A percentile compares a stretch with the other conserved stretches of the same genome.
Evolutionary conservation across 768 basidiomycete genomes (phyloP).

Genomic region (Suillus lakei): DNA sequence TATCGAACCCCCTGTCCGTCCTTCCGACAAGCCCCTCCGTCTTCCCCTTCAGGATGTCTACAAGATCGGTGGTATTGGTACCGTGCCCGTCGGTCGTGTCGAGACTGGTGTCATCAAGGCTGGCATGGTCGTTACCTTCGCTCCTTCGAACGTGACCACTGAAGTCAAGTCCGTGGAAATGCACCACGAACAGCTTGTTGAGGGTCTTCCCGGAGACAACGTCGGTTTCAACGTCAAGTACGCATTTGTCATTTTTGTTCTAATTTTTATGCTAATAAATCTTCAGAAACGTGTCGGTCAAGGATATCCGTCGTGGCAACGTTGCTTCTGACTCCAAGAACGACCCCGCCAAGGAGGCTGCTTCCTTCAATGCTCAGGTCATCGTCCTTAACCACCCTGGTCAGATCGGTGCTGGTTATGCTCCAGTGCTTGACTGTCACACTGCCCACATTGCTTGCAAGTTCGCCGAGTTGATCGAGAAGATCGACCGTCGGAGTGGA

Average conservation of each 20-base stretch:
- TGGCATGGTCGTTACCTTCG: conserved; percentile 98
- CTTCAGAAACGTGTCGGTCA: conserved; percentile 96
- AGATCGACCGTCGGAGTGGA: conserved; percentile 98
- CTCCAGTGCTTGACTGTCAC: conserved; percentile 99
- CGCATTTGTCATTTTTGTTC: conserved; percentile 28
- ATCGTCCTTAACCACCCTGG: conserved; percentile 99
- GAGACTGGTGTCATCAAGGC: conserved; percentile 99
- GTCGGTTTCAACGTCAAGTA: conserved; percentile 99
- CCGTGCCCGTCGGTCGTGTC: conserved; percentile 99
- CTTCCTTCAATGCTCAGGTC: conserved; percentile 99
- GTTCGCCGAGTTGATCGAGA: conserved; percentile 97
- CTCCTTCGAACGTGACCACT: conserved; percentile 97
- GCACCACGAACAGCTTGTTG: conserved; percentile 97
- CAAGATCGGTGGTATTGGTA: conserved; percentile 99
- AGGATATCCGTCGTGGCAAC: conserved; percentile 99
- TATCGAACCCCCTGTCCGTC: conserved; percentile 96
- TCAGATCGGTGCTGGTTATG: conserved; percentile 99
- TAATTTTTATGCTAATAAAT: conserved; percentile 11
- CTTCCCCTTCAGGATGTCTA: conserved; percentile 99
- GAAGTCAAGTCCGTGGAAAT: conserved; percentile 99
- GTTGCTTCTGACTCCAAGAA: conserved; percentile 99
- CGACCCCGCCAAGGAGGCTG: conserved; percentile 99
- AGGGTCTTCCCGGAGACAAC: conserved; percentile 98
- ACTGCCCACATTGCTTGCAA: conserved; percentile 99
- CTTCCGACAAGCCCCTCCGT: conserved; percentile 99